phyloP scores from a whole-genome alignment of 2,329 filamentous ascomycete genomes.

The Aspergillus awamori region DNA sequence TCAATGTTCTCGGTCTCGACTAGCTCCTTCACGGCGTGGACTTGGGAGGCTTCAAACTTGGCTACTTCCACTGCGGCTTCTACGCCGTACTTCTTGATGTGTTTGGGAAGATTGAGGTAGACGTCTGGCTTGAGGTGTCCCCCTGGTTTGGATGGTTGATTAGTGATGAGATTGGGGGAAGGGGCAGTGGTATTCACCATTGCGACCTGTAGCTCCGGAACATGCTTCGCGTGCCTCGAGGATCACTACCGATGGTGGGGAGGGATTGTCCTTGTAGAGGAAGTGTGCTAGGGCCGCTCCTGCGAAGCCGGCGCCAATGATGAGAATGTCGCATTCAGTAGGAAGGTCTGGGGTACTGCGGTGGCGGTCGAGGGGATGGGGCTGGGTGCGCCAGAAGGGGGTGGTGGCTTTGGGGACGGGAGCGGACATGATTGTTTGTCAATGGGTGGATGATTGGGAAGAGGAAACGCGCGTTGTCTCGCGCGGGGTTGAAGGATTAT shows the following conservation, averaged over 20 bases:
- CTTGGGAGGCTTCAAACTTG: conserved; percentile 44
- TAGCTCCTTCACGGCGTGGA: conserved; percentile 44
- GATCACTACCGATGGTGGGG: conserved; percentile 34
- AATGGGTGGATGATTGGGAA: no score
- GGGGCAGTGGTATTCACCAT: conserved; percentile 31
- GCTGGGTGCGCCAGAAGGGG: conserved; percentile 16
- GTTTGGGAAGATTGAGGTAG: conserved; percentile 42
- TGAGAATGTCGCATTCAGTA: conserved; percentile 44
- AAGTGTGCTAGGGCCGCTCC: conserved; percentile 49
- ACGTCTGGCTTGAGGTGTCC: conserved; percentile 49
- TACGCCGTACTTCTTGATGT: conserved; percentile 36
- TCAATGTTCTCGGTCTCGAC: conserved; percentile 47
- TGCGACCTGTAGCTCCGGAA: conserved; percentile 49
- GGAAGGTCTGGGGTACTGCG: conserved; percentile 36
- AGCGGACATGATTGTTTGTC: neutral
- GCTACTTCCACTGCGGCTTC: conserved; percentile 42
- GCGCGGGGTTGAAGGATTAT: no score
- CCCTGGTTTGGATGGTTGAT: conserved; percentile 12
- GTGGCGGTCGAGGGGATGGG: conserved; percentile 14
- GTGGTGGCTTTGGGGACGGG: conserved; percentile 9
- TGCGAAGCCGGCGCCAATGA: conserved; percentile 53
- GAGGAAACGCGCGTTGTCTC: no score
- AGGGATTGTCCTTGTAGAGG: conserved; percentile 30
- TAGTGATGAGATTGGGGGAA: no score
- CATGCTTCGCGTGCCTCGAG: conserved; percentile 45